A percentile compares a stretch with the other conserved stretches of the same genome.
Evolutionary conservation across 345 rosid species (phyloP).

Genomic region (Aquilaria sinensis): DNA sequence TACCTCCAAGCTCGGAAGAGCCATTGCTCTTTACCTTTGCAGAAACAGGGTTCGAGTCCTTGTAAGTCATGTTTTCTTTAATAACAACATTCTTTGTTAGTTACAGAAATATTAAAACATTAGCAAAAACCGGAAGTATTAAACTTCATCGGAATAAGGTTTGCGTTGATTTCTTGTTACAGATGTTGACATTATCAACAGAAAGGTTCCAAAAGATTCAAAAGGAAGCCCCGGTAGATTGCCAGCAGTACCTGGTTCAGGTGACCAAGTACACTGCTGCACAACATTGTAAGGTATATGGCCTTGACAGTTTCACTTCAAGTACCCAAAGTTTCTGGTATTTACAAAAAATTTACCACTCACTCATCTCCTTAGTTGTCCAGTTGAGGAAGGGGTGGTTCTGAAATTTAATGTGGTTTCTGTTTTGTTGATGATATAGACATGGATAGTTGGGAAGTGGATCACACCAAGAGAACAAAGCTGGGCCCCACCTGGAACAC

Average conservation of each 20-base stretch:
- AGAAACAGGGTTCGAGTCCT: conserved; percentile 70
- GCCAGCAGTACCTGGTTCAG: conserved; percentile 76
- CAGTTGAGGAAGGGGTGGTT: too few relatives aligned
- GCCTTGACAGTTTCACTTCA: neutral
- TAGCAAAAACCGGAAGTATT: neutral
- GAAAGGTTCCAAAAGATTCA: conserved; percentile 89
- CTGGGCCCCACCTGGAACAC: conserved; percentile 93
- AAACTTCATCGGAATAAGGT: neutral
- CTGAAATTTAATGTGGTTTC: neutral
- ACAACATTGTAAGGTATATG: conserved; percentile 66
- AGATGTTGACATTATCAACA: conserved; percentile 86
- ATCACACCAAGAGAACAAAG: conserved; percentile 80
- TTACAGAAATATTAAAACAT: neutral
- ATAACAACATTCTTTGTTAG: neutral
- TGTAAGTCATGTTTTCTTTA: conserved; percentile 32
- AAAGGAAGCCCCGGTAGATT: conserved; percentile 75
- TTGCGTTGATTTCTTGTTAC: conserved; percentile 1
- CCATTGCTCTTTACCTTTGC: conserved; percentile 92
- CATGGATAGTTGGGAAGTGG: conserved; percentile 99
- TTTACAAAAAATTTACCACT: neutral
- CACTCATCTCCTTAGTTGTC: neutral
- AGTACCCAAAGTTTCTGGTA: neutral
- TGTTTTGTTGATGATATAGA: conserved; percentile 24
- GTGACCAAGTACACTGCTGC: conserved; percentile 95
- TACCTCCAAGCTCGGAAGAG: conserved; percentile 98